Conservation (phyloP, 2,329 filamentous ascomycete species). For the Penicillium polonicum region DNA sequence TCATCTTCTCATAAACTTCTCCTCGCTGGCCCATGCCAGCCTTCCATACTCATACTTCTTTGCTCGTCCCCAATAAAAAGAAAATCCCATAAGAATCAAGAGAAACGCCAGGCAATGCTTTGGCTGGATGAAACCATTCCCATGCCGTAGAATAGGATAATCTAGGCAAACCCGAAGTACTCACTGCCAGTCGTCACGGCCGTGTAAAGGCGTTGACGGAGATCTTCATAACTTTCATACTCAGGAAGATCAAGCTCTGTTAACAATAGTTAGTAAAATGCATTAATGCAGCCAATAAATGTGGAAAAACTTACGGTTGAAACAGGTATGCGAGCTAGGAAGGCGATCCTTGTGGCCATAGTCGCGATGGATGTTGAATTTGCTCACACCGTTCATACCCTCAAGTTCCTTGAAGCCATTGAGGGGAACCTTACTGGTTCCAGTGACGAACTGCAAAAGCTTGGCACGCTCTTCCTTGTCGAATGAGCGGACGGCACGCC, state of each 20-base stretch:
- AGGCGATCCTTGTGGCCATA: slow-evolving; percentile 95
- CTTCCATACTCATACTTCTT: slow-evolving; percentile 11
- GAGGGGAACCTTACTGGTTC: slow-evolving; percentile 94
- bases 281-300: neutral
- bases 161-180: slow-evolving; percentile 93
- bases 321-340: slow-evolving; percentile 96
- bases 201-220: slow-evolving; percentile 84
- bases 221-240: slow-evolving; percentile 91
- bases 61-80: slow-evolving; percentile 15
- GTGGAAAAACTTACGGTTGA: slow-evolving; percentile 77
- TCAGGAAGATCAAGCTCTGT: slow-evolving; percentile 95
- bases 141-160: slow-evolving; percentile 15
- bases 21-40: slow-evolving; percentile 1
- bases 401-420: slow-evolving; percentile 99
- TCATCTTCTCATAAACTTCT: slow-evolving; percentile 16
- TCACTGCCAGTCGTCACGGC: slow-evolving; percentile 98
- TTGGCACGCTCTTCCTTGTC: slow-evolving; percentile 99
- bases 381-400: slow-evolving; percentile 97
- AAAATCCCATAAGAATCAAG: slow-evolving; percentile 21
- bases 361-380: slow-evolving; percentile 98
- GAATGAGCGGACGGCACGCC: slow-evolving; percentile 93
- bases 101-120: slow-evolving; percentile 41
- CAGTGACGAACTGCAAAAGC: slow-evolving; percentile 94
- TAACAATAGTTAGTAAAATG: slow-evolving; percentile 35
- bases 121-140: slow-evolving; percentile 20